phyloP scores from a whole-genome alignment of 2,329 filamentous ascomycete genomes.

The Escovopsis sp. region DNA sequence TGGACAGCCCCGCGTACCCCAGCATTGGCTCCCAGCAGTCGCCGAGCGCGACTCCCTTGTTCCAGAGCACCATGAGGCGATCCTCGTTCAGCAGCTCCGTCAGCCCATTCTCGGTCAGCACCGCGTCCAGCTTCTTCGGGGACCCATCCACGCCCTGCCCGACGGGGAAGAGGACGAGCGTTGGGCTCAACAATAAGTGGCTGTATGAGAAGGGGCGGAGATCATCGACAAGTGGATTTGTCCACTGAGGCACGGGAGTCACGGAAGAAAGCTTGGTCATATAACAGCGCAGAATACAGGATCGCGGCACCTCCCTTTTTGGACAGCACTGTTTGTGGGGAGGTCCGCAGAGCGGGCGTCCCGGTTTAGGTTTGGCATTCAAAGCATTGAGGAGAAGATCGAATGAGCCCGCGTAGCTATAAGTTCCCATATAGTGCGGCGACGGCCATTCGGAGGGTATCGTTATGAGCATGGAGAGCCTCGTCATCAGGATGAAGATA shows the following conservation, averaged over 20 bases:
- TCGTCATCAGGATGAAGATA: no score
- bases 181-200: conserved; percentile 86
- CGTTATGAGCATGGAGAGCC: no score
- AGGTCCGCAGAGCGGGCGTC: no score
- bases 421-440: no score
- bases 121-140: conserved; percentile 31
- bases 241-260: conserved; percentile 12
- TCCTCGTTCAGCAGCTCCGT: conserved; percentile 44
- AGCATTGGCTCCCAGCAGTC: conserved; percentile 33
- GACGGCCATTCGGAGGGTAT: no score
- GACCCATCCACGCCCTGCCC: conserved; percentile 61
- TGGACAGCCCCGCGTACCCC: conserved; percentile 30
- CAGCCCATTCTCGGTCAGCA: conserved; percentile 36
- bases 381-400: neutral
- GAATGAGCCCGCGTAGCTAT: no score
- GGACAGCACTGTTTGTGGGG: no score
- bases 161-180: conserved; percentile 50
- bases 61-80: conserved; percentile 52
- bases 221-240: conserved; percentile 31
- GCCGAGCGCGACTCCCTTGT: conserved; percentile 35
- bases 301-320: no score
- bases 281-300: no score
- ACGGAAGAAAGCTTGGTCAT: neutral
- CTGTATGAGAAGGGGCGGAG: conserved; percentile 70
- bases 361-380: no score